Base-by-base conservation (phyloP, 1,139 yeast species). In the Petasospora rhodanensis region DNA sequence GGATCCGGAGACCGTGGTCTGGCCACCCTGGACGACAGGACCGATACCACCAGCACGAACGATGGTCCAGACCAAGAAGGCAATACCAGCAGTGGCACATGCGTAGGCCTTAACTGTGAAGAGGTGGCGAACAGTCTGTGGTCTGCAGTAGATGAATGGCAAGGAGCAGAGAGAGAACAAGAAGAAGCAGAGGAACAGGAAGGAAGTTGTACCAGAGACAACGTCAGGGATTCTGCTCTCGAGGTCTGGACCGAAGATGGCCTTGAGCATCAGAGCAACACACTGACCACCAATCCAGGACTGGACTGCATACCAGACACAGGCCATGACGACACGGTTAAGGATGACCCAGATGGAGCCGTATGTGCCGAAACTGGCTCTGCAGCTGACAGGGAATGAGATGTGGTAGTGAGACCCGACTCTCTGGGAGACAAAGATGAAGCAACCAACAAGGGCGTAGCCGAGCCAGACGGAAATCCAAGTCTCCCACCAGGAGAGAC, bases 381-480 rank as follows among this genome's bases (percentile, higher is more conserved):
- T 66, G 19, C 77, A 74, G 14, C 80, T 69, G 15, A 84, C 83
- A 1, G 94, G 93, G 65, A 82, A 84, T 0, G 89, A 77, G 37
- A 83, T 66, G 52, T 83, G 91, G 51, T 83, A 81, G 43, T 69
- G 68, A 4, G 85, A 67, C 50, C 94, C 95, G 26, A 80, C 70
- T 49, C 89, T 65, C 15, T 89, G 79, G 22, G 80, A 70, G 17
- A 76, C 55, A 16, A 73, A 70, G 29, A 83, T 79, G 51, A 80
- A 79, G 2, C 69, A 49, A 49, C 81, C 83, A 40, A 76, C 75
- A 32, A 78, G 55, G 22, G 67, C 54, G 54, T 79, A 79, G 11
- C 86, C 86, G 16, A 78, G 46, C 93, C 94, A 83, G 15, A 85
- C 89, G 0, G 91, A 73, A 21, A 84, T 55, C 94, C 95, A 85